Percentiles rank a stretch among this genome's conserved stretches.
Evolutionary conservation across 169 alveolate genomes (phyloP).

Genomic region (Fabrea salina): DNA sequence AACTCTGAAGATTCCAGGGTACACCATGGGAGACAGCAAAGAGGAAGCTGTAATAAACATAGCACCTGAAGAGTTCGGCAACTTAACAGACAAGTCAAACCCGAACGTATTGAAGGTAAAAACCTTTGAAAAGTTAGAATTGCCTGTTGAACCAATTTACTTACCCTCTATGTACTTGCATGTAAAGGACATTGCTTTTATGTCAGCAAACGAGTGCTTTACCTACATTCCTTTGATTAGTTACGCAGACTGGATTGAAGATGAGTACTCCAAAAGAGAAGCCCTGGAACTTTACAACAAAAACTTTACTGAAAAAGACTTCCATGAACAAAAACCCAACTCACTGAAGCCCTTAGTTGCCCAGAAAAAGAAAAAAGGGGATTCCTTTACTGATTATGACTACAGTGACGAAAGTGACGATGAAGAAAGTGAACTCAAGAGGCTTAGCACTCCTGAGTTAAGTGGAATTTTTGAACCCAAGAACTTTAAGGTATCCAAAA

Average conservation of each 20-base stretch:
- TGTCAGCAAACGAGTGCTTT: constrained; percentile 16
- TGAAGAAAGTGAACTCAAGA: neutral
- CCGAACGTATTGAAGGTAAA: constrained; percentile 2
- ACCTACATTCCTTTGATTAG: constrained; percentile 20
- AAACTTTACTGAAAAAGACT: constrained; percentile 17
- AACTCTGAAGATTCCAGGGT: constrained; percentile 5
- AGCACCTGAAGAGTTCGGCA: neutral
- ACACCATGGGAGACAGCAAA: neutral
- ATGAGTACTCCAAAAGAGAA: constrained; percentile 1
- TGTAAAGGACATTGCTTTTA: constrained; percentile 11
- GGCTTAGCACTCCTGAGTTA: neutral
- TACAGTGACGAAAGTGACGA: neutral
- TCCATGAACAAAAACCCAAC: constrained; percentile 8
- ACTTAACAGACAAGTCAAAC: neutral
- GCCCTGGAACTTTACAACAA: constrained; percentile 17
- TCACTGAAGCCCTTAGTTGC: neutral
- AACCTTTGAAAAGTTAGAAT: neutral
- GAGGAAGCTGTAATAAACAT: neutral
- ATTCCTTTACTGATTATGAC: constrained; percentile 4
- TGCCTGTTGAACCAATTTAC: constrained; percentile 10
- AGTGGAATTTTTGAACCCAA: constrained; percentile 32
- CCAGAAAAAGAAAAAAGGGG: neutral
- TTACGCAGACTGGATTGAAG: constrained; percentile 15
- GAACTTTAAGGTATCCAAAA: neutral
- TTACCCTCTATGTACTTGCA: constrained; percentile 20